Base-by-base conservation (phyloP, 345 rosid species). In the Zanthoxylum bungeanum region DNA sequence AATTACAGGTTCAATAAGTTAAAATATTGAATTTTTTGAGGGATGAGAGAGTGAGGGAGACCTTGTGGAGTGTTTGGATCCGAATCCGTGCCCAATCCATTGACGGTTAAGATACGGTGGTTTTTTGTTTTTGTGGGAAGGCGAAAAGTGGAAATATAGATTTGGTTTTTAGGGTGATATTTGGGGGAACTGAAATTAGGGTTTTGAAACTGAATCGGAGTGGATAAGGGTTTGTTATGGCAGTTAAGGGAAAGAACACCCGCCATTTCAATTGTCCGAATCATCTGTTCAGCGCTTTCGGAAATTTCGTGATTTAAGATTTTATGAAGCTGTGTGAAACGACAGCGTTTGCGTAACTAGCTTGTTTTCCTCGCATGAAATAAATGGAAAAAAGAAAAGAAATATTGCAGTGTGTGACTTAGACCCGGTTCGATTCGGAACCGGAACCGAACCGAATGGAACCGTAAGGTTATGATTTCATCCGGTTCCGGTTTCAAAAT, bases 1-100 rank as follows among this genome's bases (percentile, higher is more conserved):
- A 60, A 42, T 14, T 14, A 19, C 24, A 22, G 9, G 33, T 7
- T 1, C n/a, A 49, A 46, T 9, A 63, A 31, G 10, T 27, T 14
- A 62, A 57, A 68, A 0, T 12, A 14, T 25, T n/a, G 49, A 37
- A 47, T 11, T 42, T 42, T 66, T 21, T 39, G 31, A 66, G 31
- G 58, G 21, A 24, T 40, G 8, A 64, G 69, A 59, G 37, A 24
- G 47, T 10, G 30, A 56, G 44, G 24, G 49, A 42, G 64, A 71
- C 91, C 89, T 80, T 83, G 73, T 52, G 82, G 72, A 50, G 80
- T 47, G 76, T 69, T 76, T 40, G 75, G 76, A 46, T 74, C 84
- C 16, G 83, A 62, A 75, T 69, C 79, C 9, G 72, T 30, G 19
- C 46, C 69, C 30, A 71, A 77, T 44, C 76, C 77, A 46, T 46